Percentiles rank a stretch among this genome's conserved stretches.
phyloP scores from a whole-genome alignment of 441 rosid species.

The Populus hybrid region DNA sequence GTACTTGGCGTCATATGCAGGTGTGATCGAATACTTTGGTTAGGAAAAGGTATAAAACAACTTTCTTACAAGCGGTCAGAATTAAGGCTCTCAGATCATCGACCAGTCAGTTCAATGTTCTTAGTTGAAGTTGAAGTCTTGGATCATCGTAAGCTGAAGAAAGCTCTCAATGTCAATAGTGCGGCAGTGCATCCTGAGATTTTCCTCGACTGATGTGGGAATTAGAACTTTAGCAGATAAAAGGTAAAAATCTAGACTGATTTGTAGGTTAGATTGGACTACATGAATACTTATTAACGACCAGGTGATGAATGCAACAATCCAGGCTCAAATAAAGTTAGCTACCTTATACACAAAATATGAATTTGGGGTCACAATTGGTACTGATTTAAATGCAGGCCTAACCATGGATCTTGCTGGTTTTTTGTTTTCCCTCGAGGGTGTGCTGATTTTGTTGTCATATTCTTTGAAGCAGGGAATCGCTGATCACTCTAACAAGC shows the following conservation, averaged over 20 bases:
- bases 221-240: slow-evolving; percentile 21
- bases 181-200: slow-evolving; percentile 73
- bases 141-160: slow-evolving; percentile 74
- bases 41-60: slow-evolving; percentile 82
- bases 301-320: too few relatives aligned
- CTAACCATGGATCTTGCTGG: background rate
- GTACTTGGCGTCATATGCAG: slow-evolving; percentile 33
- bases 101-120: slow-evolving; percentile 84
- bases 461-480: slow-evolving; percentile 24
- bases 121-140: slow-evolving; percentile 78
- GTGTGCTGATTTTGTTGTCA: background rate
- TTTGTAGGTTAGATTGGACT: background rate
- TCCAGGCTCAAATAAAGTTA: background rate
- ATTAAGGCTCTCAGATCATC: slow-evolving; percentile 74
- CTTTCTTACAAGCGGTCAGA: slow-evolving; percentile 70
- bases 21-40: slow-evolving; percentile 97
- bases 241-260: slow-evolving; percentile 23
- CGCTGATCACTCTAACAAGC: background rate
- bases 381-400: too few relatives aligned
- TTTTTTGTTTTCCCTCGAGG: background rate
- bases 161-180: slow-evolving; percentile 65
- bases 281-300: too few relatives aligned
- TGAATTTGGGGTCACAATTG: background rate
- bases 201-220: slow-evolving; percentile 37
- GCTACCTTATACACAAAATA: background rate